Evolutionary conservation across 2,329 filamentous ascomycete genomes (phyloP), one percentile per base, ranked within the genome.

Genomic region (Penicillium griseofulvum): DNA sequence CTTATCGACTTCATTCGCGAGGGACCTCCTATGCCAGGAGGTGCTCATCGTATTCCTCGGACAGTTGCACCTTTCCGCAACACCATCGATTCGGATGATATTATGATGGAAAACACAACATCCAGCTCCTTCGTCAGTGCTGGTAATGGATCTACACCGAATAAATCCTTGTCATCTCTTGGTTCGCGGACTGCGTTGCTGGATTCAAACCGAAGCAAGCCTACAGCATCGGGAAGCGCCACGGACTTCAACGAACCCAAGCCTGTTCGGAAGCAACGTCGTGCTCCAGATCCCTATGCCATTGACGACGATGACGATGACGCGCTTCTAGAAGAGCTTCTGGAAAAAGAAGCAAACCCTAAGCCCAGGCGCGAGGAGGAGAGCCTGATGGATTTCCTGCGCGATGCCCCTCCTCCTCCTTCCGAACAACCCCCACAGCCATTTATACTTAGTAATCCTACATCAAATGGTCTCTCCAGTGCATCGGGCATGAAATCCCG

Each of bases 1-100:
- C 78, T 99, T 55, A 96, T 97, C 62, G 92, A 97, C 70, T 97
- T 99, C 71, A 95, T 99, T 61, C 87, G 92, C 43, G 87, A 90
- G 69, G 93, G 92, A 0, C 91, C 91, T 3, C 87, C 89, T 0
- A 81, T 77, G 57, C 70, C 77, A 42, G 80, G 76, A 42, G 80
- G 81, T 26, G 83, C 83, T 59, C 89, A 86, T 55, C 86, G 90
- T 24, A 94, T 95, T 58, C 88, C 91, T 39, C 86, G 89, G 17
- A 84, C 83, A n/a, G 87, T 94, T 12, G 91, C 91, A 10, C 90
- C 91, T 1, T 96, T 95, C 78, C 83, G 90, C 51, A 87, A 83
- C 34, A 93, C 91, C 0, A 88, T 92, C 81, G 91, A 96, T 70
- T 92, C 90, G 11, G 90, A 96, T 64, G 88, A 94, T 60, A 81